Percentiles rank a stretch among this genome's conserved stretches.
phyloP scores from a whole-genome alignment of 208 protist species.

The Phytomonas sp. region DNA sequence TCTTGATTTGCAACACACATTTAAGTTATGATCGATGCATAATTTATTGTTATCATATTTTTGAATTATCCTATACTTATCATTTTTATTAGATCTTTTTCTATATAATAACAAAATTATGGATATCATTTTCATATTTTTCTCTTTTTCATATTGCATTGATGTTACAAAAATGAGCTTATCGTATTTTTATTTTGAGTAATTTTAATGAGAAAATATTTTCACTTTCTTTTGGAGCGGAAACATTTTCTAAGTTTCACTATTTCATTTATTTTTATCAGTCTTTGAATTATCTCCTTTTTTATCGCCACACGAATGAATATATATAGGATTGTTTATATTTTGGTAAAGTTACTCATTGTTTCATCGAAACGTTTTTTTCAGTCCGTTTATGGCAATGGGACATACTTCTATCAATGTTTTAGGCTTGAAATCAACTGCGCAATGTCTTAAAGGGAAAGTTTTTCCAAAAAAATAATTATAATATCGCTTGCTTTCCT shows the following conservation, averaged over 20 bases:
- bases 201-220: background rate
- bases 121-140: background rate
- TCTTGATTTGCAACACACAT: slow-evolving; percentile 4
- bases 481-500: slow-evolving; percentile 1
- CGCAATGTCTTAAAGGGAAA: background rate
- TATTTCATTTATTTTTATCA: background rate
- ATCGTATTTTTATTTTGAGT: slow-evolving; percentile 7
- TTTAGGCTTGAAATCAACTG: background rate
- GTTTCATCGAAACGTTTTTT: background rate
- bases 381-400: background rate
- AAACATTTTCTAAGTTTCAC: background rate
- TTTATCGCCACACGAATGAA: background rate
- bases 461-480: background rate
- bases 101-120: background rate
- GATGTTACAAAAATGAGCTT: background rate
- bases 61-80: slow-evolving; percentile 1
- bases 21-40: too few species aligned
- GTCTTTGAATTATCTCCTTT: background rate
- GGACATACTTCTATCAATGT: background rate
- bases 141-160: slow-evolving; percentile 12
- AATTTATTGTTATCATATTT: background rate
- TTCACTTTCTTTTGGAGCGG: background rate
- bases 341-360: background rate
- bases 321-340: slow-evolving; percentile 12
- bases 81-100: background rate